Conservation (phyloP, 306 rosid genomes). For the Psophocarpus tetragonolobus region DNA sequence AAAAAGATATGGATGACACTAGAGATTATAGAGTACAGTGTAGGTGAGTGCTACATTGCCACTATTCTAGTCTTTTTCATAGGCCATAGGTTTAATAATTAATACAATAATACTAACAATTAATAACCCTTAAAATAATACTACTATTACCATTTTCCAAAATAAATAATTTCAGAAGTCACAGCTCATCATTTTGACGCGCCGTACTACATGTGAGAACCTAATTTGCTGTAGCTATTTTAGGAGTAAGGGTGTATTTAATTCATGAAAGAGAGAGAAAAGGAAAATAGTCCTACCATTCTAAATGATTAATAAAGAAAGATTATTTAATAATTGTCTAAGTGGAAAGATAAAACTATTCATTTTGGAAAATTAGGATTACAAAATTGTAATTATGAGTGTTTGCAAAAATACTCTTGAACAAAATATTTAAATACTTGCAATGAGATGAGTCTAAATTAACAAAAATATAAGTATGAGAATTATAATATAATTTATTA, state of each 20-base stretch:
- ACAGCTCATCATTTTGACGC: background rate
- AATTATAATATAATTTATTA: too few relatives aligned
- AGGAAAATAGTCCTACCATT: too few relatives aligned
- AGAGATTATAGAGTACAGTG: slow-evolving; percentile 34
- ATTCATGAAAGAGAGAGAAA: too few relatives aligned
- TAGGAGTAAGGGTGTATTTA: background rate
- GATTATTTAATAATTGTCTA: too few relatives aligned
- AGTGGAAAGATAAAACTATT: too few relatives aligned
- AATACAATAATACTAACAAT: background rate
- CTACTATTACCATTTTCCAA: background rate
- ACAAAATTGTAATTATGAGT: too few relatives aligned
- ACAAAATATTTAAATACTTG: too few relatives aligned
- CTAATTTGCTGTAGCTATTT: background rate
- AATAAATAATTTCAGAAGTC: background rate
- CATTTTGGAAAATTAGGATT: too few relatives aligned
- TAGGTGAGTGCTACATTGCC: slow-evolving; percentile 32
- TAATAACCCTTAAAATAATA: background rate
- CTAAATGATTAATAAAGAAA: too few relatives aligned
- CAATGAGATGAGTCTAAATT: too few relatives aligned
- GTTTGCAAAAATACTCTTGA: too few relatives aligned
- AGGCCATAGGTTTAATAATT: background rate
- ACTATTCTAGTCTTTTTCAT: background rate
- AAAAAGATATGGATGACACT: slow-evolving; percentile 45
- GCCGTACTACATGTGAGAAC: background rate
- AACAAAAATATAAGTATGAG: too few relatives aligned